Evolutionary conservation across 116 monocot species (phyloP), one percentile per base, ranked within the genome.

Genomic region (Zostera marina): DNA sequence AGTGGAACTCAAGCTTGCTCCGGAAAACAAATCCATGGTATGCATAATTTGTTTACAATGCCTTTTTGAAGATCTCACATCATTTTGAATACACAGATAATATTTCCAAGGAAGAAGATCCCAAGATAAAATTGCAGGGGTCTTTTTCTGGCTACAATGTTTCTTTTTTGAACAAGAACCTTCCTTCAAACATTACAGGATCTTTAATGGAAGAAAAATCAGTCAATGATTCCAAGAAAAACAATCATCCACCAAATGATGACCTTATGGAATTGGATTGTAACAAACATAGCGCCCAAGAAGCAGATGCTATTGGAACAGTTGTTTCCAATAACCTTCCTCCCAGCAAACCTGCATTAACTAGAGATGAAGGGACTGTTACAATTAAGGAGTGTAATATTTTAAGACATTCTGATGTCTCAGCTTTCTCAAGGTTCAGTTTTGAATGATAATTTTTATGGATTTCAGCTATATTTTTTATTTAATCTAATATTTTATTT

Each of bases 401-500:
- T 66, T 56, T 86, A 52, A 78, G 68, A 67, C 80, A 64, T 68
- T 98, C 90, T 15, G 75, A 90, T 59, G 58, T 66, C 10, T 98
- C 98, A 58, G 98, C 98, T 23, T 98, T 98, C 68, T 81, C 86
- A 58, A 90, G 90, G 98, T 98, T 76, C 12, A 72, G 51, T 52
- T 15, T 32, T 51, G 32, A 32, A 3, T 32, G 0, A 5, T 5
- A 73, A 61, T 57, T 52, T 22, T 48, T 44, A 16, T 14, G 47
- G 59, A 66, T 17, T 43, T 8, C 13, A 43, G 19, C 21, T 42
- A 20, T 44, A 10, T 1, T 21, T 26, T 47, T 45, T 44, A 10
- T 1, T 21, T 26, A 26, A 23, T 11, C 11, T 25, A 17, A 22
- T 12, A 59, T 43, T 55, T 25, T 38, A 55, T 8, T 11, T 44